Base-by-base conservation (phyloP, 2,329 filamentous ascomycete genomes). In the Calonectria fujianensis region DNA sequence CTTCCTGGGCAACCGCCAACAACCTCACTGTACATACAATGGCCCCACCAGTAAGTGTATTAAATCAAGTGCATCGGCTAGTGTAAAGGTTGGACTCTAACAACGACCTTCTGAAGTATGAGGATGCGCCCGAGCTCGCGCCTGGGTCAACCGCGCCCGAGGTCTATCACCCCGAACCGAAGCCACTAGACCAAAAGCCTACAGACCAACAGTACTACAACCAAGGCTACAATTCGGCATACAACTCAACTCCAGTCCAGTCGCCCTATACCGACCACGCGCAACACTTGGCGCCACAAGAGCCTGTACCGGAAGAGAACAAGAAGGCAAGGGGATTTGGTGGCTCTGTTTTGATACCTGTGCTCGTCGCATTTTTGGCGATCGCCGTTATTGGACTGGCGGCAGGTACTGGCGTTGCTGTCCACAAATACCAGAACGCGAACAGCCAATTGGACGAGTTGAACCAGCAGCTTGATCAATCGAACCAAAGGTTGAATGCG, bases 351-450 rank as follows among this genome's bases (percentile, higher is more conserved):
- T 16, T 39, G 24, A 18, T 41, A 14, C 35, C 57, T 20, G 24
- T 41, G 5, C 27, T 63, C 5, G 16, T 63, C 24, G 57, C 57
- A 18, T 41, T 63, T 24, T 18, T 63, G 35, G 57, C 57, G 4
- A 63, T 63, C 31, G 57, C 57, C 14, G 57, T 63, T 7, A 45
- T 63, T 20, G 57, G 57, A 27, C n/a, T 63, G 24, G 57, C 57
- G 18, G 57, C 57, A 20, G 57, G 57, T 5, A 63, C 57, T 10
- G 57, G 57, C 8, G 57, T 63, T 31, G 37, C 57, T 18, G 24
- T 41, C 7, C 14, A 29, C 35, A 63, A 63, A 31, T 63, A 63
- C 57, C 13, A 63, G 18, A n/a, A 63, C 24, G 57, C 24, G 37
- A 39, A 41, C n/a, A 39, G 20, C 11, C 39, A 63, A 20, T 16